A percentile compares a stretch with the other conserved stretches of the same genome.
Conservation (phyloP, 768 basidiomycete species). For the Kwoniella europaea region DNA sequence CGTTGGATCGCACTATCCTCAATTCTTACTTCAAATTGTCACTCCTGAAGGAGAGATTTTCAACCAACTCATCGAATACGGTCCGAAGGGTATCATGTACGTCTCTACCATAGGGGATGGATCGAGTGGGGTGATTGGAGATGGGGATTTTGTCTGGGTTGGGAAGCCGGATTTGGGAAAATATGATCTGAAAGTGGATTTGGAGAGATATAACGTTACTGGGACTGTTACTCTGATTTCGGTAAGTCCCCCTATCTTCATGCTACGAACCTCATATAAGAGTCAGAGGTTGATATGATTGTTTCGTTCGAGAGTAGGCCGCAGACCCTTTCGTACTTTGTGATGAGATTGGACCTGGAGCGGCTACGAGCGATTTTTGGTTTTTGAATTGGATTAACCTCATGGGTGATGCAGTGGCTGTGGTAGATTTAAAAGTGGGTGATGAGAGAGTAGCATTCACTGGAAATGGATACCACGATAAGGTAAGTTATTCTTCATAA, state of each 20-base stretch:
- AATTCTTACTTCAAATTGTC: conserved; percentile 3
- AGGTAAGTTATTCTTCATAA: too few relatives aligned
- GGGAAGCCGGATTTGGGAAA: conserved; percentile 11
- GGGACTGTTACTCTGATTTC: conserved; percentile 11
- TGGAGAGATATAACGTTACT: neutral
- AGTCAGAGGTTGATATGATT: neutral
- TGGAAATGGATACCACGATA: conserved; percentile 22
- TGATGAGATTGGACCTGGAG: neutral
- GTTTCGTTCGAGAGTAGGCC: neutral
- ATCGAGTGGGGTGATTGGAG: conserved; percentile 7
- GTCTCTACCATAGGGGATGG: conserved; percentile 17
- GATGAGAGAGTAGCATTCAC: conserved; percentile 13
- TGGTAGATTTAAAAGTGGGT: conserved; percentile 14
- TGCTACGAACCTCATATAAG: neutral
- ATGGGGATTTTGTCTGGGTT: conserved; percentile 19
- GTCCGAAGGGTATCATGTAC: neutral
- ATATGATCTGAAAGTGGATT: conserved; percentile 13
- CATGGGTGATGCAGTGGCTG: conserved; percentile 13
- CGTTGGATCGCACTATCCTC: neutral
- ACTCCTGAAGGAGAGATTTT: conserved; percentile 3
- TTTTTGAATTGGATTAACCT: conserved; percentile 18
- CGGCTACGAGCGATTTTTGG: conserved; percentile 8
- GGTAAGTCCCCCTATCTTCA: neutral
- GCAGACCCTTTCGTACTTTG: conserved; percentile 3
- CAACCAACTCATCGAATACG: neutral